These are phyloP conservation scores for Suillus lakei DNA, from an alignment of 768 basidiomycete species.

Conservation along the genomic window DNA sequence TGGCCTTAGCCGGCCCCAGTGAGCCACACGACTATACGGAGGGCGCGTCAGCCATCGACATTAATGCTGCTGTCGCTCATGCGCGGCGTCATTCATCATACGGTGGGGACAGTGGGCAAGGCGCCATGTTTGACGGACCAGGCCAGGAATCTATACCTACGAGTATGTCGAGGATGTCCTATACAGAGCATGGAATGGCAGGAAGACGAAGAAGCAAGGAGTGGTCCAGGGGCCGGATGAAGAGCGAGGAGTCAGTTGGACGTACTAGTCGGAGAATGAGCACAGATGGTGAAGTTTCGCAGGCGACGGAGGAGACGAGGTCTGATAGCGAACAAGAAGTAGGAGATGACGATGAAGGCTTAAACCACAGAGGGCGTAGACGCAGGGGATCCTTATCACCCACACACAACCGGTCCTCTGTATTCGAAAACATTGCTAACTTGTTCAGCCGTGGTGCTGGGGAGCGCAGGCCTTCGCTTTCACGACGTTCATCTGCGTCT, in stretches of 20 bases:
- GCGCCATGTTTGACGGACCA: conserved; percentile 80
- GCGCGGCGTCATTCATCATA: conserved; percentile 73
- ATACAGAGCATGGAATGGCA: conserved; percentile 46
- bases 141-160: conserved; percentile 69
- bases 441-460: conserved; percentile 61
- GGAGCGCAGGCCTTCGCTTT: conserved; percentile 59
- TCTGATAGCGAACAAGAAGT: conserved; percentile 42
- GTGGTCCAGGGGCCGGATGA: conserved; percentile 53
- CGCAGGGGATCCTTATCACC: conserved; percentile 42
- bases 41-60: conserved; percentile 79
- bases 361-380: conserved; percentile 34
- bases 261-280: conserved; percentile 49
- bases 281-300: conserved; percentile 42
- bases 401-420: conserved; percentile 42
- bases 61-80: conserved; percentile 60
- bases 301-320: conserved; percentile 44
- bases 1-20: conserved; percentile 22
- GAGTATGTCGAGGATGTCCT: conserved; percentile 81
- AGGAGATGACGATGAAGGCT: conserved; percentile 38
- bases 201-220: conserved; percentile 62
- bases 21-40: conserved; percentile 76
- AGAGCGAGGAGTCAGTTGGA: conserved; percentile 48
- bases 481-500: conserved; percentile 59
- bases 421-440: conserved; percentile 69
- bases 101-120: conserved; percentile 58